Conservation (phyloP, 73 alveolate genomes). For the Diophrys appendiculata region DNA sequence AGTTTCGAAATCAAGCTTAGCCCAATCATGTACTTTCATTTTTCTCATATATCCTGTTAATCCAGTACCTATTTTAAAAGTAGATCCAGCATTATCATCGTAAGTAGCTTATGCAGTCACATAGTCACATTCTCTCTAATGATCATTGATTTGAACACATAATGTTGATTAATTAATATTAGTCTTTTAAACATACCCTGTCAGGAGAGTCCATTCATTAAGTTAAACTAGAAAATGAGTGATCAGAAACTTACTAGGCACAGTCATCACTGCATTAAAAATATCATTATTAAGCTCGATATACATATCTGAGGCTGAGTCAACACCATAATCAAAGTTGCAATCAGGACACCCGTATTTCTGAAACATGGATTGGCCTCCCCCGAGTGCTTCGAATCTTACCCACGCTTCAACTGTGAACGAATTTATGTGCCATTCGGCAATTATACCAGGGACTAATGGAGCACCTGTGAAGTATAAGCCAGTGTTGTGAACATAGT, state of each 20-base stretch:
- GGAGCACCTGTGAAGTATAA: constrained; percentile 9
- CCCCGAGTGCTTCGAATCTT: neutral
- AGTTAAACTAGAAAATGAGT: neutral
- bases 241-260: neutral
- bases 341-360: constrained; percentile 1
- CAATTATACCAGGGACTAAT: neutral
- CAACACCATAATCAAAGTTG: constrained; percentile 9
- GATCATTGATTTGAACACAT: constrained; percentile 26
- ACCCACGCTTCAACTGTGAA: constrained; percentile 38
- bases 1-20: constrained; percentile 1
- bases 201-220: constrained; percentile 16
- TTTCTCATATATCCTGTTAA: constrained; percentile 25
- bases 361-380: neutral
- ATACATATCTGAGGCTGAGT: constrained; percentile 12
- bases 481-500: constrained; percentile 12
- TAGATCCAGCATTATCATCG: constrained; percentile 12
- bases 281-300: constrained; percentile 9
- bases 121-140: constrained; percentile 4
- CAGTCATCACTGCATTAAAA: constrained; percentile 2
- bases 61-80: constrained; percentile 16
- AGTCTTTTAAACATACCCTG: neutral
- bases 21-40: constrained; percentile 23
- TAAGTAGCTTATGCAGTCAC: neutral
- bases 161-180: constrained; percentile 4
- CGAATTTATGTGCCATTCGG: neutral